phyloP scores from a whole-genome alignment of 257 asterid species.

The Dorcoceras hygrometricum region DNA sequence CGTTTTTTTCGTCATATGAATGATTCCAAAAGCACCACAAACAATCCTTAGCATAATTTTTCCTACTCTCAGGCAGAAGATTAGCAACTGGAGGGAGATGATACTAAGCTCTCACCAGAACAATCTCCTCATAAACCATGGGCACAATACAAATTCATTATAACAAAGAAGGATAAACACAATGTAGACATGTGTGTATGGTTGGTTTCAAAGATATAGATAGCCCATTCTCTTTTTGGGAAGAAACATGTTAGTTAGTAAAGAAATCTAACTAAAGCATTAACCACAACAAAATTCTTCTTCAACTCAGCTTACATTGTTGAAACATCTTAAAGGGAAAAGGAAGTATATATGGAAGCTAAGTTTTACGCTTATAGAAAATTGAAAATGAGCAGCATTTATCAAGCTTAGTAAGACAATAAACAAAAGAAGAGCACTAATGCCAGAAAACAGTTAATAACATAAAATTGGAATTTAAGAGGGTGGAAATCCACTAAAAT shows the following conservation, averaged over 20 bases:
- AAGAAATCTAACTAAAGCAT: background rate
- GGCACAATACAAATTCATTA: background rate
- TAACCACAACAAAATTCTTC: background rate
- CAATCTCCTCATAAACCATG: background rate
- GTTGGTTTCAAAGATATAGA: background rate
- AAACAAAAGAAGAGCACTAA: background rate
- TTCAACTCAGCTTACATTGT: too few species aligned
- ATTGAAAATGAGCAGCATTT: background rate
- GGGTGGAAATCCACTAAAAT: background rate
- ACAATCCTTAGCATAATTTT: background rate
- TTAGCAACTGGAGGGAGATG: background rate
- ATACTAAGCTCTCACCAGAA: background rate
- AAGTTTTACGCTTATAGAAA: background rate
- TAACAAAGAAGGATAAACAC: background rate
- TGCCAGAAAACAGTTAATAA: background rate
- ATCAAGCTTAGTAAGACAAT: conserved; percentile 9
- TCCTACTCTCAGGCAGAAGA: background rate
- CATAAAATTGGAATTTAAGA: background rate
- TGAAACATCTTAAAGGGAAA: background rate
- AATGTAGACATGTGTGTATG: background rate
- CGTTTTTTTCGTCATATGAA: background rate
- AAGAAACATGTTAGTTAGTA: background rate
- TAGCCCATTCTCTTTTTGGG: background rate
- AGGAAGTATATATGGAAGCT: background rate
- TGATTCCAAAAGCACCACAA: background rate